Base-by-base conservation (phyloP, 2,329 filamentous ascomycete species). In the Knufia petricola region DNA sequence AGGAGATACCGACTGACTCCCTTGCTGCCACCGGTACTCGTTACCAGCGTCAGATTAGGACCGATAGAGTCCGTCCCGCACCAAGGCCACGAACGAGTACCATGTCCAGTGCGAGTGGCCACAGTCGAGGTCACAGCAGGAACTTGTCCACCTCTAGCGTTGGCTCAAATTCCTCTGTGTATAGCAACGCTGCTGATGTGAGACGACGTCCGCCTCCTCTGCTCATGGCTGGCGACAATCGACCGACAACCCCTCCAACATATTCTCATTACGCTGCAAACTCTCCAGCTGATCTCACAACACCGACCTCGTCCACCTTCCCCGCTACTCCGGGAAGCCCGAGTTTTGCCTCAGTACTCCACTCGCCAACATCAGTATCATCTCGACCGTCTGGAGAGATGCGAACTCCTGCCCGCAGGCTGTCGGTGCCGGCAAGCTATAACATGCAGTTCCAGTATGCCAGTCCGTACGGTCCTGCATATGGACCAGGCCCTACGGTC, bases 1-100 rank as follows among this genome's bases (percentile, higher is more conserved):
- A 96, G 64, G 88, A 95, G 50, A 98, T 98, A 28, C 92, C 92
- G 2, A 81, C 82, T 34, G 88, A 95, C 64, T 96, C 92, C 1
- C 77, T 96, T 17, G 92, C 92, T 13, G 92, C 90, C 3, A 92
- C 87, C 1, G 88, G 89, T 20, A 94, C 89, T 7, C 77, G 90
- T 32, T 95, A 94, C 59, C 90, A 95, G 60, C 78, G 90, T 53
- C 89, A 95, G 65, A 87, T 95, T 51, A 79, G 90, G 46, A 94
- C 87, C 0, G 89, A 95, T 56, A 76, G 87, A 51, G 84, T 90
- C 28, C 78, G 87, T 47, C 84, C 85, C 43, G 77, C 84, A 1
- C 82, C 78, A 21, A 76, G 89, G 56, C 82, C 86, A 6, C 77
- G 89, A 54, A 81, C 88, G 10, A 82, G 85, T 10, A 94, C 87